Conservation (phyloP, 148 eudicot genomes). For the Nepenthes gracilis region DNA sequence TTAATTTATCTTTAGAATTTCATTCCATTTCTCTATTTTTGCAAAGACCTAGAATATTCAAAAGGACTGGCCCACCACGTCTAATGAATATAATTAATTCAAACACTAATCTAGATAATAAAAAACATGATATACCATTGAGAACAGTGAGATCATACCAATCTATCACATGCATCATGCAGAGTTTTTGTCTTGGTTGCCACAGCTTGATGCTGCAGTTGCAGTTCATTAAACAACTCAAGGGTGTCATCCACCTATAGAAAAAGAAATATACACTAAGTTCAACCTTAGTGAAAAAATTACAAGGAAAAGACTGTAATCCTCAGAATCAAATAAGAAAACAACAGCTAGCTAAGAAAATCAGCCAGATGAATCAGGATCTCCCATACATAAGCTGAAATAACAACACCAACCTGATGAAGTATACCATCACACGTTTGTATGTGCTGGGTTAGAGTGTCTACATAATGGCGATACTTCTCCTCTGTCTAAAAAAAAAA, state of each 20-base stretch:
- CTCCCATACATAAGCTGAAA: too few species aligned
- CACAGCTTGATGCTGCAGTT: slow-evolving; percentile 91
- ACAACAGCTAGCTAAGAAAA: too few species aligned
- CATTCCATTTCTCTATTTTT: too few species aligned
- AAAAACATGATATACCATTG: too few species aligned
- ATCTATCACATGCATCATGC: slow-evolving; percentile 95
- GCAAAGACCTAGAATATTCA: too few species aligned
- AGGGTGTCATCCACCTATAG: slow-evolving; percentile 93
- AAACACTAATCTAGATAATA: too few species aligned
- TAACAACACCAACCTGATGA: slow-evolving; percentile 32
- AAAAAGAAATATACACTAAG: neutral
- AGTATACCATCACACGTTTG: slow-evolving; percentile 88
- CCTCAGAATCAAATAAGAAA: neutral
- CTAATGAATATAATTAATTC: too few species aligned
- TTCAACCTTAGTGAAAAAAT: neutral
- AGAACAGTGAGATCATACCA: slow-evolving; percentile 33
- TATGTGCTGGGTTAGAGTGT: slow-evolving; percentile 69
- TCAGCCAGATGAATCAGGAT: neutral
- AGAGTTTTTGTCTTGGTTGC: slow-evolving; percentile 94
- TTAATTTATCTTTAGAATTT: too few species aligned
- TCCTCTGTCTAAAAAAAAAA: slow-evolving; percentile 74
- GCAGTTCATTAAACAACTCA: slow-evolving; percentile 82
- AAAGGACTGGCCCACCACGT: too few species aligned
- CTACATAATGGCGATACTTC: slow-evolving; percentile 90
- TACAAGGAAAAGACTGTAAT: slow-evolving; percentile 1